phyloP scores from a whole-genome alignment of 805 yeast genomes.

The Suhomyces pyralidae region DNA sequence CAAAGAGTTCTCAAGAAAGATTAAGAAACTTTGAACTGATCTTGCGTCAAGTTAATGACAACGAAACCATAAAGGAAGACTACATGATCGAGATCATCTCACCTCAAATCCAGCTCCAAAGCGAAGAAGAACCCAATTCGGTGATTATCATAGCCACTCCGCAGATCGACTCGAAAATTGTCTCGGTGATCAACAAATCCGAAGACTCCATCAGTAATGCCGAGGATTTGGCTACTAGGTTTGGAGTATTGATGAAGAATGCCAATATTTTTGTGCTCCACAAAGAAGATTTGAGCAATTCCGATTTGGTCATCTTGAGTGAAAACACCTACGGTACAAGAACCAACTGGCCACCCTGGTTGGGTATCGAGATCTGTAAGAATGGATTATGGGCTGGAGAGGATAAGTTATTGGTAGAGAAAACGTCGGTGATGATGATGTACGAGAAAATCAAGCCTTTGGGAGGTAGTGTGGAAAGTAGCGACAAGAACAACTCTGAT shows the following conservation, averaged over 20 bases:
- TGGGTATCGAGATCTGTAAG: constrained; percentile 64
- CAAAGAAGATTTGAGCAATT: constrained; percentile 37
- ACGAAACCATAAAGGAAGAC: constrained; percentile 36
- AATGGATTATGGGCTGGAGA: constrained; percentile 40
- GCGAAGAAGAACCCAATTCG: constrained; percentile 43
- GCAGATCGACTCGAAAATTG: constrained; percentile 60
- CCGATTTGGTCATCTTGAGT: constrained; percentile 44
- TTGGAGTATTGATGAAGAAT: constrained; percentile 62
- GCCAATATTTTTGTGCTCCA: constrained; percentile 72
- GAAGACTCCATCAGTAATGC: constrained; percentile 30
- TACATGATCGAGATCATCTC: constrained; percentile 37
- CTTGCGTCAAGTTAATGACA: constrained; percentile 16
- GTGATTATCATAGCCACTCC: constrained; percentile 75
- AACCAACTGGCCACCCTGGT: constrained; percentile 85
- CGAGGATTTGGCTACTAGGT: constrained; percentile 55
- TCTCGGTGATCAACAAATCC: constrained; percentile 55
- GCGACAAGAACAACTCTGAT: neutral
- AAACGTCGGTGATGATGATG: constrained; percentile 59
- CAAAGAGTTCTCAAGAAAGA: constrained; percentile 5
- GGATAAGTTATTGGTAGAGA: constrained; percentile 55
- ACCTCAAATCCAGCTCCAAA: constrained; percentile 44
- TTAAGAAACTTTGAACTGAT: constrained; percentile 33
- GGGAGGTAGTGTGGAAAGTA: constrained; percentile 5
- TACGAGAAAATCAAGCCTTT: constrained; percentile 45
- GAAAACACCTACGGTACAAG: constrained; percentile 59